Evolutionary conservation across 495 filamentous ascomycete species (phyloP), one percentile per base, ranked within the genome.

Genomic region (Mycothermus thermophilus): DNA sequence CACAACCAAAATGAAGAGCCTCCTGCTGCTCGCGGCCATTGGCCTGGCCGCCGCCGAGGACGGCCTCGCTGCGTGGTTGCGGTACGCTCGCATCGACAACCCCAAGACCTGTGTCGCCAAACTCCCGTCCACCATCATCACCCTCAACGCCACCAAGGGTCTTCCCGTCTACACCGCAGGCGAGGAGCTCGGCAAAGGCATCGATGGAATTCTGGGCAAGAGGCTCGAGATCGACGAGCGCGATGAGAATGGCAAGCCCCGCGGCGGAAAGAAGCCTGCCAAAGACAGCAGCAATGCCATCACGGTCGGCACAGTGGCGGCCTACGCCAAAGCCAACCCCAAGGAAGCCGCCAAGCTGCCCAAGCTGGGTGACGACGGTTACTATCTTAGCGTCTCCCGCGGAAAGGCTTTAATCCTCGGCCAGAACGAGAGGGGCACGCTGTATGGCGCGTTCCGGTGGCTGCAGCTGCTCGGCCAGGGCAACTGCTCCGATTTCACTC

Each of bases 401-500:
- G 33, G 53, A 1, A 55, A 44, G 0, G 64, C 79, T 22, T 55
- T 64, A 20, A 80, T 83, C 27, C 45, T 80, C 7, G 77, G 79
- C 14, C 66, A 77, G 42, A 80, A 77, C 46, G 71, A 77, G 42
- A 69, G 75, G 8, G 77, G 77, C 11, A 71, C 76, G 0, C 54
- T 83, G 3, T 83, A 82, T 40, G 79, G 77, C 13, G 62, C 77
- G 1, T 82, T 77, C 46, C 68, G 80, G 41, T 82, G 79, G 38
- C 60, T 83, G 15, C 74, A 72, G 14, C 61, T 64, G 44, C 52
- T 83, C 18, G 70, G 67, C 3, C 75, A 78, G 48, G 73, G 69
- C 8, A 72, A 77, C 38, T 65, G 75, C 40, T 64, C 69, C 3
- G 48, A 64, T 12, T 64, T 71, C 19, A 52, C 66, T 22, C 62